phyloP scores from a whole-genome alignment of 2,329 filamentous ascomycete genomes.

The Fusarium sacchari region DNA sequence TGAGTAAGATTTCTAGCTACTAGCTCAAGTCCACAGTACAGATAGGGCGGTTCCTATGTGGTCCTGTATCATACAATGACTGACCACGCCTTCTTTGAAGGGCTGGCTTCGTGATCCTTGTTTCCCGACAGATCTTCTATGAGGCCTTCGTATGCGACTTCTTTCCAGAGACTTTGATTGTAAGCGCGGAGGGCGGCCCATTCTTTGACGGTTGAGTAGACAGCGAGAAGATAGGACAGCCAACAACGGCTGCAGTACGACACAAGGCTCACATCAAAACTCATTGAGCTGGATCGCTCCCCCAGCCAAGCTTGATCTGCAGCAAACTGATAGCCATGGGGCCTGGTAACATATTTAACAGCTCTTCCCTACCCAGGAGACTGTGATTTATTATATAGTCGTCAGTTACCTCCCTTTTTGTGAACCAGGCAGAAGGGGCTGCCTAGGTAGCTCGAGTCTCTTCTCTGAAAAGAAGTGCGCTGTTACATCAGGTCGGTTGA shows the following conservation, averaged over 20 bases:
- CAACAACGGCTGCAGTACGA: no score
- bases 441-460: not conserved
- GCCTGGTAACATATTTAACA: not conserved
- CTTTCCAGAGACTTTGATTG: constrained; percentile 54
- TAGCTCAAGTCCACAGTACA: not conserved
- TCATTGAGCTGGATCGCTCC: no score
- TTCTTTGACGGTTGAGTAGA: constrained; percentile 51
- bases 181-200: constrained; percentile 53
- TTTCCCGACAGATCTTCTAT: constrained; percentile 26
- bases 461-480: not conserved
- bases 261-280: no score
- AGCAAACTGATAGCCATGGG: not conserved
- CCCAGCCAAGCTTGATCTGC: not conserved
- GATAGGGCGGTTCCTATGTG: not conserved
- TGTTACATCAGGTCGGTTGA: not conserved
- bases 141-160: constrained; percentile 56
- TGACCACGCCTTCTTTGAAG: not conserved
- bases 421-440: not conserved
- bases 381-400: not conserved
- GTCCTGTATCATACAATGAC: not conserved
- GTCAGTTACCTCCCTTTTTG: not conserved
- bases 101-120: not conserved
- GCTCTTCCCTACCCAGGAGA: not conserved
- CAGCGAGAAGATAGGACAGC: constrained; percentile 58
- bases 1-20: not conserved